Percentiles rank a stretch among this genome's conserved stretches.
These are phyloP conservation scores for Crucibulum laeve DNA, from an alignment of 768 basidiomycete genomes.

Conservation along the genomic window DNA sequence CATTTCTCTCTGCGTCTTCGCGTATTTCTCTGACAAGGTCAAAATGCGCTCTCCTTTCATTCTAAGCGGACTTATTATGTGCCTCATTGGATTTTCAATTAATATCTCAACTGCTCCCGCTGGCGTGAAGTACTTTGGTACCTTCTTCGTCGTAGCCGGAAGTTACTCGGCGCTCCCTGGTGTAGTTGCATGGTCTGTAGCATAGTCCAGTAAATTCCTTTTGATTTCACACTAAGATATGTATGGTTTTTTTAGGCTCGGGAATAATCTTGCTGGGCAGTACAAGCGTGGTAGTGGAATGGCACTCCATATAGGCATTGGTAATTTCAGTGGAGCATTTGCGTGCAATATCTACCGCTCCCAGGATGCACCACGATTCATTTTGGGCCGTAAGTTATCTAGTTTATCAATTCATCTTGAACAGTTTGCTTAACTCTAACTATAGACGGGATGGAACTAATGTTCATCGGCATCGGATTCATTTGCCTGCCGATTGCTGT, in stretches of 20 bases:
- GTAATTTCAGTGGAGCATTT: constrained; percentile 62
- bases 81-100: constrained; percentile 57
- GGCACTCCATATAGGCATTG: constrained; percentile 65
- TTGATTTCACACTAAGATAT: no score
- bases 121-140: constrained; percentile 70
- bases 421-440: background rate
- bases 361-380: constrained; percentile 55
- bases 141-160: constrained; percentile 65
- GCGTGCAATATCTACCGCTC: constrained; percentile 59
- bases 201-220: background rate
- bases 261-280: constrained; percentile 63
- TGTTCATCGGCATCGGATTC: constrained; percentile 66
- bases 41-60: constrained; percentile 57
- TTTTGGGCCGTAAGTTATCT: constrained; percentile 52
- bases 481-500: constrained; percentile 44
- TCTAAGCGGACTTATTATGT: constrained; percentile 41
- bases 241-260: constrained; percentile 38
- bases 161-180: constrained; percentile 58
- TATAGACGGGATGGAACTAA: constrained; percentile 59
- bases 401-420: background rate
- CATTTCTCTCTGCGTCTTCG: constrained; percentile 45
- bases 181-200: constrained; percentile 53
- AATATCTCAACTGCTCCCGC: constrained; percentile 49
- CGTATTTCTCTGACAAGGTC: constrained; percentile 54
- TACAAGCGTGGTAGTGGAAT: constrained; percentile 69